phyloP scores from a whole-genome alignment of 306 rosid genomes.

The Carpinus fangiana region DNA sequence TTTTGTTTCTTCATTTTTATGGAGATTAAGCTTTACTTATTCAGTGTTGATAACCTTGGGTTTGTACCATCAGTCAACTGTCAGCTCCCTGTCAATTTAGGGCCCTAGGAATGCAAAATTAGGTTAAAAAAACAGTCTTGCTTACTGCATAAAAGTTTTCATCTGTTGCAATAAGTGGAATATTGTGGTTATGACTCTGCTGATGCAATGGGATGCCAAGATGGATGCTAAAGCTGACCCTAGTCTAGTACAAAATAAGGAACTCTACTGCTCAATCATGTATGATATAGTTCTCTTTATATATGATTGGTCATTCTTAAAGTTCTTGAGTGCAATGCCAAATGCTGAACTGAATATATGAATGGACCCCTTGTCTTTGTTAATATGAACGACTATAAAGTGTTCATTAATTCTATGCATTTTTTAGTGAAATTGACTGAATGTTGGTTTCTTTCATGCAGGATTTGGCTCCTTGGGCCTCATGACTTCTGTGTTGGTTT shows the following conservation, averaged over 20 bases:
- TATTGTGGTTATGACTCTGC: not conserved
- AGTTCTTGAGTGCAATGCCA: not conserved
- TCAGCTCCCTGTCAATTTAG: not conserved
- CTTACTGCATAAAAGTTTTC: not conserved
- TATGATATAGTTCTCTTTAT: not conserved
- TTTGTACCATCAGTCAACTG: not conserved
- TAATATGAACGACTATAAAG: not conserved
- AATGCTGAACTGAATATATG: not conserved
- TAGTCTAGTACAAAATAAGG: not conserved
- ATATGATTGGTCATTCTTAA: not conserved
- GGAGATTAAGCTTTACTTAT: not conserved
- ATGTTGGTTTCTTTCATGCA: conserved; percentile 41
- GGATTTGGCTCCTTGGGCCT: conserved; percentile 99
- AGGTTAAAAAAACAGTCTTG: not conserved
- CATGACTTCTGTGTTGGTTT: conserved; percentile 92
- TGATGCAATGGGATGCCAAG: not conserved
- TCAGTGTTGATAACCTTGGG: not conserved
- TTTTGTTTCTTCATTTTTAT: not conserved
- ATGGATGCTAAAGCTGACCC: not conserved
- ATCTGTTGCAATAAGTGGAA: not conserved
- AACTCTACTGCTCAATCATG: not conserved
- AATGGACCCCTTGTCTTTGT: not conserved
- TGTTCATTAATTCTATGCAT: not conserved
- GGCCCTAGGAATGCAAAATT: not conserved
- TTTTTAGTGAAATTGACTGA: conserved; percentile 27